A percentile compares a stretch with the other conserved stretches of the same genome.
These are phyloP conservation scores for Emmonsiellopsis sp. DNA, from an alignment of 2,329 filamentous ascomycete genomes.

Conservation along the genomic window DNA sequence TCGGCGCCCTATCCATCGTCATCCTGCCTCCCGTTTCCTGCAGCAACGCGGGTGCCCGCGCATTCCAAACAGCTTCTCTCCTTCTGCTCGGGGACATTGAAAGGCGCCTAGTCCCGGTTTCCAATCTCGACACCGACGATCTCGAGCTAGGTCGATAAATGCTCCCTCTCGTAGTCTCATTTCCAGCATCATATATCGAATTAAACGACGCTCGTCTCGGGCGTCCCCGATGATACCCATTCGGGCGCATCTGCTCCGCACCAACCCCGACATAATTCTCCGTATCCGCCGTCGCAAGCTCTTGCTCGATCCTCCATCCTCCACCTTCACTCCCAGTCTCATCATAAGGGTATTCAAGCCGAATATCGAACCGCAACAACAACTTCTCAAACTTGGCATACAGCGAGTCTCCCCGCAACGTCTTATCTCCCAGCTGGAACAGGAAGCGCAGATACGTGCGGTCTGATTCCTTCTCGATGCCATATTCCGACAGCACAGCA, in stretches of 20 bases:
- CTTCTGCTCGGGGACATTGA: neutral
- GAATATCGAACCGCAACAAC: conserved; percentile 60
- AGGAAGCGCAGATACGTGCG: conserved; percentile 68
- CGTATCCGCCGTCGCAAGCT: neutral
- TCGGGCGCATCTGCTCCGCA: conserved; percentile 10
- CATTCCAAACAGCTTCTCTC: conserved; percentile 18
- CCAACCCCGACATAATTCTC: conserved; percentile 11
- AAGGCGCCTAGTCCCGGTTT: conserved; percentile 15
- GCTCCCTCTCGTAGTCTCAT: conserved; percentile 41
- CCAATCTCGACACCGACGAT: conserved; percentile 34
- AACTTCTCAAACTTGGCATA: conserved; percentile 61
- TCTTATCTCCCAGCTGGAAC: conserved; percentile 62
- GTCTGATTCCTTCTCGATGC: conserved; percentile 62
- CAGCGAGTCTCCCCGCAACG: conserved; percentile 47
- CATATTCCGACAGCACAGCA: conserved; percentile 59
- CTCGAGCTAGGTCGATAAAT: conserved; percentile 32
- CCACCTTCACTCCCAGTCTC: conserved; percentile 12
- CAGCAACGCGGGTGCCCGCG: neutral
- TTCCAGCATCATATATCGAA: conserved; percentile 40
- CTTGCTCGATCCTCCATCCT: neutral
- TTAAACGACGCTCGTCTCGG: conserved; percentile 47
- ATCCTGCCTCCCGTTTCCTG: conserved; percentile 2
- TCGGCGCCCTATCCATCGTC: neutral
- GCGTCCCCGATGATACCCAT: conserved; percentile 20
- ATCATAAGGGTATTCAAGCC: conserved; percentile 49